Evolutionary conservation across 129 eudicot species (phyloP).

Genomic region (Chrysanthemum lavandulifolium): DNA sequence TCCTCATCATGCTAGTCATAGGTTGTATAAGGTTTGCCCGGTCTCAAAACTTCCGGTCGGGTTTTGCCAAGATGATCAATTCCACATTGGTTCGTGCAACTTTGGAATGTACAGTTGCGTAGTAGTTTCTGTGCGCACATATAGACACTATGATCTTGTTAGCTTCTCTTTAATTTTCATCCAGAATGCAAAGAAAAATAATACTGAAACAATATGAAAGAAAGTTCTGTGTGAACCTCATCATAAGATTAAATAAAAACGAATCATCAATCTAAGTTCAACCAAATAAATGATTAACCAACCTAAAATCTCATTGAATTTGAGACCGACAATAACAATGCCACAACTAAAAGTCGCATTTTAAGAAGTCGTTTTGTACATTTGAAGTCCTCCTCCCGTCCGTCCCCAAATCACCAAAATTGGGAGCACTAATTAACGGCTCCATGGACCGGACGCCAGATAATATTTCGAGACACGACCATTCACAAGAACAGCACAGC

Average conservation of each 20-base stretch:
- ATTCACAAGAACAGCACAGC: conserved; percentile 22
- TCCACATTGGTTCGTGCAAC: too few relatives aligned
- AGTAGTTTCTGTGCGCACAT: too few relatives aligned
- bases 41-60: too few relatives aligned
- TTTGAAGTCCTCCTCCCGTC: background rate
- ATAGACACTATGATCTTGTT: too few relatives aligned
- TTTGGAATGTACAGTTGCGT: too few relatives aligned
- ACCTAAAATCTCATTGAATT: conserved; percentile 30
- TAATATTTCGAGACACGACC: background rate
- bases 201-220: too few relatives aligned
- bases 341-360: conserved; percentile 20
- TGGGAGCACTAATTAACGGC: conserved; percentile 21
- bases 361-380: conserved; percentile 30
- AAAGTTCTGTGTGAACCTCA: too few relatives aligned
- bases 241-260: background rate
- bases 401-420: conserved; percentile 23
- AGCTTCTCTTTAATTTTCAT: too few relatives aligned
- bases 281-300: background rate
- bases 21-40: too few relatives aligned
- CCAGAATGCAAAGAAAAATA: too few relatives aligned
- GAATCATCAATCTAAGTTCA: background rate
- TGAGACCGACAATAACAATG: conserved; percentile 9
- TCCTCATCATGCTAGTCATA: too few relatives aligned
- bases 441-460: conserved; percentile 23
- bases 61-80: too few relatives aligned